Percentiles rank a stretch among this genome's conserved stretches.
phyloP scores from a whole-genome alignment of 2,329 filamentous ascomycete species.

The Xylaria sp. region DNA sequence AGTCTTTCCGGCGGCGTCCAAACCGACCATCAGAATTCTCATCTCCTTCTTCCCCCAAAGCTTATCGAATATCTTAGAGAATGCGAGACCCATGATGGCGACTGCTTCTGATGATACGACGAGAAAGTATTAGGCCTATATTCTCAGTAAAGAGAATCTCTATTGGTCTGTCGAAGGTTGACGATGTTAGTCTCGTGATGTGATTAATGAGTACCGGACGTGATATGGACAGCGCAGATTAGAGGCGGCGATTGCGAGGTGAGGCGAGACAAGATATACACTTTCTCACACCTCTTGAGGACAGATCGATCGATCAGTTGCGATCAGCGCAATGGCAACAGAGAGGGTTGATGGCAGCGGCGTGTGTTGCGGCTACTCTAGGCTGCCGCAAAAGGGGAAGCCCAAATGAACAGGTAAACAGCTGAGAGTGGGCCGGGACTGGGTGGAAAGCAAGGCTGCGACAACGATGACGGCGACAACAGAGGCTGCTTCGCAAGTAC shows the following conservation, averaged over 20 bases:
- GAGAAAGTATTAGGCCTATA: constrained; percentile 46
- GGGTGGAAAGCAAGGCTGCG: constrained; percentile 37
- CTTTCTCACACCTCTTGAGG: constrained; percentile 35
- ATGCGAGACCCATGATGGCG: constrained; percentile 95
- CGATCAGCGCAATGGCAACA: constrained; percentile 35
- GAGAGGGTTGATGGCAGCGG: constrained; percentile 22
- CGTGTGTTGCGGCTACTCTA: constrained; percentile 33
- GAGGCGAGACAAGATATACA: constrained; percentile 28
- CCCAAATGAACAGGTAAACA: constrained; percentile 45
- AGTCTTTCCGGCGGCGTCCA: constrained; percentile 99
- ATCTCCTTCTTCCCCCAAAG: constrained; percentile 99
- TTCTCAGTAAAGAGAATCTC: constrained; percentile 34
- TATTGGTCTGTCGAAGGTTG: constrained; percentile 35
- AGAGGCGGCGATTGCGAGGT: constrained; percentile 11
- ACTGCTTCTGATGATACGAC: constrained; percentile 53
- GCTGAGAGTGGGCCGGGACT: constrained; percentile 37
- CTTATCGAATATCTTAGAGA: constrained; percentile 96
- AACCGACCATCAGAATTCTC: constrained; percentile 99
- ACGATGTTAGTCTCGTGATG: constrained; percentile 40
- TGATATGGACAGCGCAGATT: constrained; percentile 16
- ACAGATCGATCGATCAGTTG: constrained; percentile 44
- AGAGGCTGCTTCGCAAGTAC: constrained; percentile 16
- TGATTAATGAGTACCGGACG: constrained; percentile 6
- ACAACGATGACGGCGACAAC: constrained; percentile 18
- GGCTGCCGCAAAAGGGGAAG: constrained; percentile 46